Base-by-base conservation (phyloP, 768 basidiomycete genomes). In the Mycena amicta region DNA sequence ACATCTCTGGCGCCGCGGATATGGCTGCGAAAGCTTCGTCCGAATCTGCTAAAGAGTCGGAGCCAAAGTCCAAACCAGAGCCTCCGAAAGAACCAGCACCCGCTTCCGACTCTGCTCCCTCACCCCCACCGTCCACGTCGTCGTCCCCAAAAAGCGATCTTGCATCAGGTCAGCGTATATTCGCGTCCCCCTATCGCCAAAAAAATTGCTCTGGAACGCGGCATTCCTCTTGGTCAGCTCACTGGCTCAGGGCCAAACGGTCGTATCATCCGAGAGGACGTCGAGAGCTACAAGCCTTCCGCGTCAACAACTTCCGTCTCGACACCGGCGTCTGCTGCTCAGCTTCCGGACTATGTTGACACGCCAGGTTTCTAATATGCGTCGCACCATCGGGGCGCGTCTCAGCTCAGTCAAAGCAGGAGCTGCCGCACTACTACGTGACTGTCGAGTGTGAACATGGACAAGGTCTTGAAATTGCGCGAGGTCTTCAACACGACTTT, bases 361-460 rank as follows among this genome's bases (percentile, higher is more conserved):
- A 88, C 86, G 30, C 97, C 97, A 15, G n/a, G 79, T 94, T 51
- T 86, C 92, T 45, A 97, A 88, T 75, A 99, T 99, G 90, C 91
- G 97, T 59, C 92, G 93, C 66, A 88, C 86, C 40, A 99, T 99
- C 70, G 97, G 92, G 55, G 66, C 85, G 39, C 91, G 97, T 65
- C 85, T 99, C 63, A 86, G n/a, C 88, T 0, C 92, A 98, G 77
- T 93, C 92, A 58, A 98, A 97, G 77, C 89, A 92, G 74, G 89
- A 93, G 66, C 69, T 94, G n/a, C 97, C 97, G 4, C 96, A 98
- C 73, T 99, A 96, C 78, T 98, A 98, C 75, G 75, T 98, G 66
- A 98, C 97, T 3, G 84, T 93, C 41, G 92, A 98, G n/a, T 68
- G 83, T 98, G 72, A 89, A 90, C 79, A 97, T 99, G 95, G 95